Base-by-base conservation (phyloP, 2,329 filamentous ascomycete genomes). In the Trichoderma atroviride region DNA sequence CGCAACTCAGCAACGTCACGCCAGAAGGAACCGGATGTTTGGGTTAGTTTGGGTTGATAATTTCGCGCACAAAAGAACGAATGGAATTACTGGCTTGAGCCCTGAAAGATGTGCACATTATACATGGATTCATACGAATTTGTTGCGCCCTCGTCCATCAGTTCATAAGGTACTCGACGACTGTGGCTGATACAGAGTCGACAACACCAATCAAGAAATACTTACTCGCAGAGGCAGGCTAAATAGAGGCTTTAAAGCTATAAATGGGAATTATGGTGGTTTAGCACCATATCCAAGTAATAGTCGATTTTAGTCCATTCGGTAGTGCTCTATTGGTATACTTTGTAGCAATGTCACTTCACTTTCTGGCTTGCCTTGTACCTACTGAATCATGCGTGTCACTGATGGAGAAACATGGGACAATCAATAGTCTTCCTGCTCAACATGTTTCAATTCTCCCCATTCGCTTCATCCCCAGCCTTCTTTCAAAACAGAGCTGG, bases 401-500 rank as follows among this genome's bases (percentile, higher is more conserved):
- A 58, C 29, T 14, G 7, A 57, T 33, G 3, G 29, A 47, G n/a
- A 47, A 29, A 16, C 2, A 27, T 35, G n/a, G 35, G 6, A 57
- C 33, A 57, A 11, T 37, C 27, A 22, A 24, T 50, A 50, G 3
- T 5, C 19, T 24, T 35, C 33, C 13, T 57, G 53, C 37, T 66
- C 63, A 33, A 47, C 27, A 43, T 57, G 27, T 50, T 66, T 57
- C 55, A 22, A 66, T 66, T 66, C n/a, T 43, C 43, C 55, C 22
- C 64, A 52, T 68, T 52, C 56, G 40, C 64, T 35, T 53, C 16
- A 24, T 35, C 52, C 56, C 47, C 27, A 60, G 19, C 22, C 24
- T 43, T 40, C 47, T 60, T 33, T 60, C 31, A 6, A 27, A 22
- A 43, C 50, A 56, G 31, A 5, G n/a, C 14, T 14, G 43, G 56